phyloP scores from a whole-genome alignment of 768 basidiomycete genomes.

The Galerina marginata region DNA sequence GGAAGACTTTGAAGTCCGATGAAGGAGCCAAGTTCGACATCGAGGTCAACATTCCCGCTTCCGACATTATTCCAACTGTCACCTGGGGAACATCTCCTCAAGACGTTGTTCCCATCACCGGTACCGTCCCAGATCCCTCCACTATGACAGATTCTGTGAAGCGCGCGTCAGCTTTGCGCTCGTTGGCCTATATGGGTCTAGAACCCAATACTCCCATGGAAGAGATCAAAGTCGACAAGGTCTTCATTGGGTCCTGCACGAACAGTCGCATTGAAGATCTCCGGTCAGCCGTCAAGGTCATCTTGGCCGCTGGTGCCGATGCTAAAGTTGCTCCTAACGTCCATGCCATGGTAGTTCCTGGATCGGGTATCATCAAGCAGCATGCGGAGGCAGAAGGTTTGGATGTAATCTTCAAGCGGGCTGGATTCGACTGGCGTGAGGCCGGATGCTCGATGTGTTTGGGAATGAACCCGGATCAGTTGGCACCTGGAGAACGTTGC shows the following conservation, averaged over 20 bases:
- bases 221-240: slow-evolving; percentile 82
- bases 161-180: slow-evolving; percentile 72
- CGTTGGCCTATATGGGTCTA: slow-evolving; percentile 89
- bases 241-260: slow-evolving; percentile 95
- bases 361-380: slow-evolving; percentile 88
- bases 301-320: slow-evolving; percentile 73
- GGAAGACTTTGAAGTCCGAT: slow-evolving; percentile 81
- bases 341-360: slow-evolving; percentile 90
- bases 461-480: slow-evolving; percentile 94
- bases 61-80: slow-evolving; percentile 87
- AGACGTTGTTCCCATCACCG: slow-evolving; percentile 84
- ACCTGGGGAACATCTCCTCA: slow-evolving; percentile 95
- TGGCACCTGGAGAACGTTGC: slow-evolving; percentile 82
- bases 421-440: slow-evolving; percentile 95
- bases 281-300: slow-evolving; percentile 81
- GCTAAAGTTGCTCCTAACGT: slow-evolving; percentile 77
- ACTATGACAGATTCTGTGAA: slow-evolving; percentile 67
- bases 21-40: slow-evolving; percentile 85
- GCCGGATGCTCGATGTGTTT: slow-evolving; percentile 97
- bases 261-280: slow-evolving; percentile 95
- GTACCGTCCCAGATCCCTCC: slow-evolving; percentile 77
- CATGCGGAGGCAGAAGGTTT: slow-evolving; percentile 92
- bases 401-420: slow-evolving; percentile 84
- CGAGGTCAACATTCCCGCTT: slow-evolving; percentile 79
- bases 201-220: slow-evolving; percentile 79